Percentiles rank a stretch among this genome's conserved stretches.
phyloP scores from a whole-genome alignment of 768 basidiomycete species.

The Lactarius pseudohatsudake region DNA sequence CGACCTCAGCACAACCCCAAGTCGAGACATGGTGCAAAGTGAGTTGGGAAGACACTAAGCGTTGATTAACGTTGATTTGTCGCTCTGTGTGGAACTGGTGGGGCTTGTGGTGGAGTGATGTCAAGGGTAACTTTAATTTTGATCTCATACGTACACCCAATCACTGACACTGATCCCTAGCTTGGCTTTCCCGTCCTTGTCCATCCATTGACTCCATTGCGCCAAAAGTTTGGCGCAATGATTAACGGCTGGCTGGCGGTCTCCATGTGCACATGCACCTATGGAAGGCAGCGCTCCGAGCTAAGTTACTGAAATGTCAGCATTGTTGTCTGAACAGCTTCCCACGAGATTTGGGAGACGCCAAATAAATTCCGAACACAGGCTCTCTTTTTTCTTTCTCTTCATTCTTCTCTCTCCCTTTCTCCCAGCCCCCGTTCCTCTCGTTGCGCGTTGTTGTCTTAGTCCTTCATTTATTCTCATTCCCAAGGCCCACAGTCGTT shows the following conservation, averaged over 20 bases:
- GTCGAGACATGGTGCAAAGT: background rate
- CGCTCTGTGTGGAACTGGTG: background rate
- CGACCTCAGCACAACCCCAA: background rate
- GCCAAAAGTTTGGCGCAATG: background rate
- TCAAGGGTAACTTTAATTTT: background rate
- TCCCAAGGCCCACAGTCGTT: conserved; percentile 1
- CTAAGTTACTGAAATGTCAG: too few relatives aligned
- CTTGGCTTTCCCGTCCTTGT: too few relatives aligned
- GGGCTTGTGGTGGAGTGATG: background rate
- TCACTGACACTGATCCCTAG: background rate
- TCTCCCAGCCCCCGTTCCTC: background rate
- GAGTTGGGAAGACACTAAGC: background rate
- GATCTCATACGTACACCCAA: background rate
- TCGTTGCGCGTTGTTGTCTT: background rate
- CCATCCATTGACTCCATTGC: background rate
- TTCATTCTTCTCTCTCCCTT: background rate
- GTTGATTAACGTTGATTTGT: background rate
- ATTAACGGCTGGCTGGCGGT: background rate
- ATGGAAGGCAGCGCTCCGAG: background rate
- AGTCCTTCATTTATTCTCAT: conserved; percentile 2
- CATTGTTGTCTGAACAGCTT: background rate
- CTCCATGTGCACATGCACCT: background rate
- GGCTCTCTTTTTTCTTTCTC: background rate
- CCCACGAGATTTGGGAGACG: background rate
- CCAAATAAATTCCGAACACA: background rate